Base-by-base conservation (phyloP, 2,329 filamentous ascomycete genomes). In the Arthrocladium fulminans region DNA sequence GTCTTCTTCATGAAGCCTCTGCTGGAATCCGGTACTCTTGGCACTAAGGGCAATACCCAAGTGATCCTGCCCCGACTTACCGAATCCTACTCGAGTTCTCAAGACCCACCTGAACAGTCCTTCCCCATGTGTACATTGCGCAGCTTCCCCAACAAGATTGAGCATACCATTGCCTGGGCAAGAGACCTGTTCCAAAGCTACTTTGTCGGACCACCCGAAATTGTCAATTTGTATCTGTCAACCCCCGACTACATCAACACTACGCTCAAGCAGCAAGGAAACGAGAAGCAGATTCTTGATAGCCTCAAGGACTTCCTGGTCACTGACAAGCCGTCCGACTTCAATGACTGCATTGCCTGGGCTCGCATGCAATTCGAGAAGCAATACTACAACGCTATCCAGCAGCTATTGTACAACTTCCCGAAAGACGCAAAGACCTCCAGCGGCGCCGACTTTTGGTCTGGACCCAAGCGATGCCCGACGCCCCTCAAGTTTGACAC, bases 111-210 rank as follows among this genome's bases (percentile, higher is more conserved):
- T 0, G 94, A 98, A 75, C 88, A 96, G 72, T 94, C 92, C 1
- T 97, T 98, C 76, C 92, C 92, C 0, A 97, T 97, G 89, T 98
- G 92, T 67, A 97, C 92, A 3, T 77, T 98, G 53, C 81, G 87
- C 63, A 96, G 89, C 68, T 98, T 98, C 75, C 92, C 92, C 51
- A 98, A 98, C 75, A 84, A 84, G 61, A 98, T 98, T 60, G 89
- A 98, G 70, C 92, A 98, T 68, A 97, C 92, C 0, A 98, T 98
- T 65, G 92, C 92, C 2, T 98, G 92, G 92, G 84, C 89, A 32
- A 87, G 94, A 61, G 92, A 97, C 66, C 78, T 95, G 56, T 98
- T 98, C 69, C 88, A 97, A 70, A 84, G 83, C 23, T 88, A 84
- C 58, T 98, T 97, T 60, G 88, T 94, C 59, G 92, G 90, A 59